phyloP scores from a whole-genome alignment of 768 basidiomycete genomes.

The Boletellus ananiceps region DNA sequence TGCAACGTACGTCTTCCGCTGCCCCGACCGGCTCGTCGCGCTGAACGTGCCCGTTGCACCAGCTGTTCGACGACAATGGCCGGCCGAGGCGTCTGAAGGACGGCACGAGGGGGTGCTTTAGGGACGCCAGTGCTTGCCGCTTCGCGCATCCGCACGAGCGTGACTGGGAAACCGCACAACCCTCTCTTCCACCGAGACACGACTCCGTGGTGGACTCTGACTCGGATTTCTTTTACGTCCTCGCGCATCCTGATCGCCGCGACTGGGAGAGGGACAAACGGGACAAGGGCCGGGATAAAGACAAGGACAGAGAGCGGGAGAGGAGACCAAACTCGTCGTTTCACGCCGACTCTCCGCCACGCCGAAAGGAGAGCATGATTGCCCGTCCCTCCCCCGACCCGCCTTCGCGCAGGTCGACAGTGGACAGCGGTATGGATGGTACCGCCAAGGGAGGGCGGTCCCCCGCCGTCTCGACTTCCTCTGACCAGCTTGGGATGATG shows the following conservation, averaged over 20 bases:
- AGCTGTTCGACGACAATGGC: conserved; percentile 31
- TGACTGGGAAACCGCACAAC: conserved; percentile 28
- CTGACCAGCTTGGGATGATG: conserved; percentile 25
- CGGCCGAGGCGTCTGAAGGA: conserved; percentile 18
- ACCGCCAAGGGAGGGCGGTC: conserved; percentile 16
- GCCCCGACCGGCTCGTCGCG: background rate
- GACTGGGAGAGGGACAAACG: conserved; percentile 9
- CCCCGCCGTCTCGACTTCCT: conserved; percentile 22
- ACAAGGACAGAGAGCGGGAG: background rate
- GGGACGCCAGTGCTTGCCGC: conserved; percentile 19
- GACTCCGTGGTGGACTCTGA: conserved; percentile 20
- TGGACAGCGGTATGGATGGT: conserved; percentile 9
- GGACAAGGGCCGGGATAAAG: background rate
- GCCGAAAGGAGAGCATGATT: conserved; percentile 16
- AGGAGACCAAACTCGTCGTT: conserved; percentile 10
- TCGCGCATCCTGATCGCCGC: conserved; percentile 11
- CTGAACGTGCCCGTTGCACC: conserved; percentile 3
- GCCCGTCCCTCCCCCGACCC: conserved; percentile 11
- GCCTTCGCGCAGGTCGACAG: conserved; percentile 14
- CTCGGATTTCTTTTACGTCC: conserved; percentile 21
- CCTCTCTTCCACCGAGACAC: conserved; percentile 23
- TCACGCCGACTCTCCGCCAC: conserved; percentile 9
- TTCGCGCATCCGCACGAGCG: conserved; percentile 33
- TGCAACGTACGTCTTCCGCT: conserved; percentile 26
- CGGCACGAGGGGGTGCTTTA: conserved; percentile 20